Base-by-base conservation (phyloP, 2,329 filamentous ascomycete genomes). In the Bipolaris zeicola region DNA sequence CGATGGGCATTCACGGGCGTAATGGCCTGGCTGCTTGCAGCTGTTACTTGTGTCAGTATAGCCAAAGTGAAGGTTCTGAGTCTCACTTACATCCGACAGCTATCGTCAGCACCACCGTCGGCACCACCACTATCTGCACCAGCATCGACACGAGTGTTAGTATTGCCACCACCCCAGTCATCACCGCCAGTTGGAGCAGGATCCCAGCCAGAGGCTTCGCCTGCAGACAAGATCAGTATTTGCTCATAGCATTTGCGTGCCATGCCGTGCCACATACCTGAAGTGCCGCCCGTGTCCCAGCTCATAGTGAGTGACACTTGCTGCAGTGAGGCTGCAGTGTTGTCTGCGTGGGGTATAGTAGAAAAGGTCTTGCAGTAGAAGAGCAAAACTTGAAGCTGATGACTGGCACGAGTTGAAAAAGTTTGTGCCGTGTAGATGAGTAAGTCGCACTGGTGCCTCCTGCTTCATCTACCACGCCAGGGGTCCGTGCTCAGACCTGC, bases 1-100 rank as follows among this genome's bases (percentile, higher is more conserved):
- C 44, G 80, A 69, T 1, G 80, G 78, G 58, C 81, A 84, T 38
- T 83, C 79, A 49, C 79, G 78, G 37, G 80, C 75, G 52, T 80
- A 81, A 69, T 83, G 81, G 1, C 77, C 77, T 3, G 69, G 66
- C 44, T 76, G 65, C 14, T 70, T 61, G 60, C 80, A 82, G 65
- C 78, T 81, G 53, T n/a, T 1, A 5, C 34, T 1, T 18, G 6
- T 36, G 64, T 79, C 38, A 79, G 74, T 52, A 55, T 20, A 26
- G 6, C 18, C n/a, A 26, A n/a, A n/a, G 20, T 14, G 6, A 13
- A 6, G 3, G 14, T 18, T 18, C 11, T n/a, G 37, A 22, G 11
- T 28, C 50, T 37, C 26, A 75, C 77, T 74, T 57, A 80, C 79
- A 73, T 72, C 62, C 76, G 77, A 61, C 79, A 81, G 37, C 69